A percentile compares a stretch with the other conserved stretches of the same genome.
Conservation (phyloP, 208 protist species). For the Trypanosoma congolense region DNA sequence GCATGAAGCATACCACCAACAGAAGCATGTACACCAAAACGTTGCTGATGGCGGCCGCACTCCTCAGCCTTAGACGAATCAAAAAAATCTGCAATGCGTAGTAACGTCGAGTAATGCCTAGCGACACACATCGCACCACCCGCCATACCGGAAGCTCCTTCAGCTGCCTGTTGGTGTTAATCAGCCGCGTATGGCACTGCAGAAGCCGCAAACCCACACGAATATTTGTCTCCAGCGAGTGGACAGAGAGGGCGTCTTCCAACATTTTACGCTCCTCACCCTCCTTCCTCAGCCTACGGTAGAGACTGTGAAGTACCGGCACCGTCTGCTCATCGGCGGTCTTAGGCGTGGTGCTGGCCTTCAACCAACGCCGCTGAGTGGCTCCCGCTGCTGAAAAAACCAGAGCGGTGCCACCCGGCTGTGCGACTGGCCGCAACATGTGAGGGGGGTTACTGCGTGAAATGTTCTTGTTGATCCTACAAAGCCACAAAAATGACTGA, state of each 20-base stretch:
- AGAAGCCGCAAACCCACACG: slow-evolving; percentile 56
- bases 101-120: slow-evolving; percentile 39
- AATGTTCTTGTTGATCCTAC: too few species aligned
- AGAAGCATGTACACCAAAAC: slow-evolving; percentile 72
- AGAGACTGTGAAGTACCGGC: slow-evolving; percentile 41
- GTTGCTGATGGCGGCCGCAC: slow-evolving; percentile 63
- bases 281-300: slow-evolving; percentile 66
- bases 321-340: neutral
- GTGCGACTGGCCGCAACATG: too few species aligned
- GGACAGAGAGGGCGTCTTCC: slow-evolving; percentile 51
- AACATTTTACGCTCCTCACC: slow-evolving; percentile 71
- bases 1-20: slow-evolving; percentile 48
- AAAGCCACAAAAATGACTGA: too few species aligned
- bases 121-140: slow-evolving; percentile 23
- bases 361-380: neutral
- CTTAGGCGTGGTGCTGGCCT: neutral
- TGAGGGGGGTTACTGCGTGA: too few species aligned
- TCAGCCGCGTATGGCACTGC: slow-evolving; percentile 53
- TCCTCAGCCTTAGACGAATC: slow-evolving; percentile 53
- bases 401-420: too few species aligned
- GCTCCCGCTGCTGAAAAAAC: too few species aligned
- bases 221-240: slow-evolving; percentile 42
- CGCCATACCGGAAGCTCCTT: slow-evolving; percentile 29
- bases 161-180: slow-evolving; percentile 37
- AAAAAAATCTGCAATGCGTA: slow-evolving; percentile 58